Conservation (phyloP, 2,329 filamentous ascomycete species). For the Neofusicoccum kwambonambiense region DNA sequence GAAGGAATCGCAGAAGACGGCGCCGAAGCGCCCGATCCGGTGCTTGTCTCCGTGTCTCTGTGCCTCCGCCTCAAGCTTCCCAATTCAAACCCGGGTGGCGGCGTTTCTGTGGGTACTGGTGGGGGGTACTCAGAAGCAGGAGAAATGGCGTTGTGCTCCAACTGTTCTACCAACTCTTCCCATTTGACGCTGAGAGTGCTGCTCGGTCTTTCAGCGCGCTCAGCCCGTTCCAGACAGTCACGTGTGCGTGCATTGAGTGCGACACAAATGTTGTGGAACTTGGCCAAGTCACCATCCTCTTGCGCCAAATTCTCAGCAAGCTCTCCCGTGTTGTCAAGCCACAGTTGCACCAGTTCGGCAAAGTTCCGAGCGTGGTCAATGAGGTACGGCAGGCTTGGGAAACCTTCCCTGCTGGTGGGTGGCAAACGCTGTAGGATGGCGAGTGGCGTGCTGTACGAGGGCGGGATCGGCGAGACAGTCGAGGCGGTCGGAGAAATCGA, state of each 20-base stretch:
- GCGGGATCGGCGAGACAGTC: conserved; percentile 64
- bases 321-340: conserved; percentile 59
- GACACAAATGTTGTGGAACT: conserved; percentile 51
- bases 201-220: conserved; percentile 52
- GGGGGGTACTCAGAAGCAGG: background rate
- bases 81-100: conserved; percentile 22
- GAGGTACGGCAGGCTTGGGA: conserved; percentile 87
- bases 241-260: conserved; percentile 48
- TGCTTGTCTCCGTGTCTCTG: conserved; percentile 17
- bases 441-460: conserved; percentile 88
- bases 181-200: conserved; percentile 50
- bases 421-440: conserved; percentile 83
- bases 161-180: conserved; percentile 53
- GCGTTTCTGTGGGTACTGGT: conserved; percentile 28
- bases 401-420: conserved; percentile 80
- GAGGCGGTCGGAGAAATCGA: conserved; percentile 68
- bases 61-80: conserved; percentile 26
- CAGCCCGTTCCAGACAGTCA: conserved; percentile 52
- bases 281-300: conserved; percentile 46
- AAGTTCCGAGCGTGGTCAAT: conserved; percentile 86
- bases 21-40: conserved; percentile 8
- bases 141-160: conserved; percentile 33
- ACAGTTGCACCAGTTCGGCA: conserved; percentile 77
- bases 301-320: conserved; percentile 37
- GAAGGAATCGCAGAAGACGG: conserved; percentile 9